Percentiles rank a stretch among this genome's conserved stretches.
These are phyloP conservation scores for Euphrasia arctica DNA, from an alignment of 305 asterid species.

Conservation along the genomic window DNA sequence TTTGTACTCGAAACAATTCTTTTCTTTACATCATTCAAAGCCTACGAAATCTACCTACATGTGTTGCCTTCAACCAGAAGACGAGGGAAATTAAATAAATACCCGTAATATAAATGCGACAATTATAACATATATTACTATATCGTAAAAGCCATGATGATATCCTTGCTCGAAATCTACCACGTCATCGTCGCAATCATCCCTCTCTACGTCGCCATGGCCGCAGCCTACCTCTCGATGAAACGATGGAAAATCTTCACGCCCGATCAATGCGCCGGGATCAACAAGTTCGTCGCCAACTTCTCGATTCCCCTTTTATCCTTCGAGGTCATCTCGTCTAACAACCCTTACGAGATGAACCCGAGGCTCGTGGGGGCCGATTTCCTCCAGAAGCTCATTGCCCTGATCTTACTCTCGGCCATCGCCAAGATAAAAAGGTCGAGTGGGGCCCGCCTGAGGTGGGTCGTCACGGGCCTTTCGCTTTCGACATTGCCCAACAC, in stretches of 20 bases:
- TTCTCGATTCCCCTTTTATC: conserved; percentile 81
- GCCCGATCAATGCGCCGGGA: conserved; percentile 75
- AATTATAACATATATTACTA: conserved; percentile 11
- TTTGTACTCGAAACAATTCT: conserved; percentile 12
- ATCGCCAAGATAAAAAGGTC: conserved; percentile 46
- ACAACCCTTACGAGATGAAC: conserved; percentile 78
- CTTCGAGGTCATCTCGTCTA: conserved; percentile 70
- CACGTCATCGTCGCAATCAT: conserved; percentile 61
- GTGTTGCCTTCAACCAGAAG: conserved; percentile 43
- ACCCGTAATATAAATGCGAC: conserved; percentile 29
- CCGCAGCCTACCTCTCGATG: conserved; percentile 62
- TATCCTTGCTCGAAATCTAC: conserved; percentile 47
- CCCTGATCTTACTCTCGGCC: conserved; percentile 38
- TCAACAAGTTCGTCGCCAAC: conserved; percentile 88
- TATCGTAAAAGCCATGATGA: conserved; percentile 54
- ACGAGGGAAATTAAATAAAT: no score
- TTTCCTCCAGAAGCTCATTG: conserved; percentile 62
- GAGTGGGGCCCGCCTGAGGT: conserved; percentile 46
- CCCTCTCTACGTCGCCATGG: conserved; percentile 71
- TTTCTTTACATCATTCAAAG: conserved; percentile 28
- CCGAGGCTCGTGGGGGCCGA: conserved; percentile 66
- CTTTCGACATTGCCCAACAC: conserved; percentile 83
- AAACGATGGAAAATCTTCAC: conserved; percentile 76
- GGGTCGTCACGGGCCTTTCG: conserved; percentile 85
- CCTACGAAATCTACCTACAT: conserved; percentile 34